Percentiles rank a stretch among this genome's conserved stretches.
These are phyloP conservation scores for Verticillium zaregamsianum DNA, from an alignment of 2,329 filamentous ascomycete genomes.

Conservation along the genomic window DNA sequence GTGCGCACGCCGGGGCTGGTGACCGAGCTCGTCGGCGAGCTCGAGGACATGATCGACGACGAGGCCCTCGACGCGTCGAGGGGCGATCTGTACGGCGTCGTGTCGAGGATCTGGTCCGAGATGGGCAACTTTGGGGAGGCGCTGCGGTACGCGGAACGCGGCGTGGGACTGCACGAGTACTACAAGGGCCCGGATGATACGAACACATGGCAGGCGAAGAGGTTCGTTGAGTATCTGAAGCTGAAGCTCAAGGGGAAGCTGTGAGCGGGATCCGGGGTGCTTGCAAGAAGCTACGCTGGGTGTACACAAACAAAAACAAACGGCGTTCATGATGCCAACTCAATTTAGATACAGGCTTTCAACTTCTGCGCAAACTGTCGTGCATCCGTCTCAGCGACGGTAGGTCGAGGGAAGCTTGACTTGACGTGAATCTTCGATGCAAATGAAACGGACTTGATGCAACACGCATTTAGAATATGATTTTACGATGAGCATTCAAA, in stretches of 20 bases:
- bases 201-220: background rate
- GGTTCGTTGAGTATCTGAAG: constrained; percentile 1
- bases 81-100: constrained; percentile 17
- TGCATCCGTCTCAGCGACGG: too few species aligned
- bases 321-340: background rate
- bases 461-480: too few species aligned
- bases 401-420: too few species aligned
- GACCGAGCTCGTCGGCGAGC: constrained; percentile 12
- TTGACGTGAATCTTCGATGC: too few species aligned
- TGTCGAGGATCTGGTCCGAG: constrained; percentile 15
- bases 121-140: constrained; percentile 16
- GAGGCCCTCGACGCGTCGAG: constrained; percentile 19
- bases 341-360: too few species aligned
- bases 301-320: background rate
- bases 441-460: too few species aligned
- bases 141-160: constrained; percentile 11
- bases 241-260: background rate
- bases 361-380: too few species aligned
- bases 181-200: background rate
- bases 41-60: constrained; percentile 12
- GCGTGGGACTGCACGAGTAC: constrained; percentile 1
- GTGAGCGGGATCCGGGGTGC: background rate
- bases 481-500: too few species aligned
- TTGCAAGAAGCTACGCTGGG: background rate
- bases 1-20: constrained; percentile 8